These are phyloP conservation scores for Euphorbia celastroides DNA, from an alignment of 441 rosid genomes.

Conservation along the genomic window DNA sequence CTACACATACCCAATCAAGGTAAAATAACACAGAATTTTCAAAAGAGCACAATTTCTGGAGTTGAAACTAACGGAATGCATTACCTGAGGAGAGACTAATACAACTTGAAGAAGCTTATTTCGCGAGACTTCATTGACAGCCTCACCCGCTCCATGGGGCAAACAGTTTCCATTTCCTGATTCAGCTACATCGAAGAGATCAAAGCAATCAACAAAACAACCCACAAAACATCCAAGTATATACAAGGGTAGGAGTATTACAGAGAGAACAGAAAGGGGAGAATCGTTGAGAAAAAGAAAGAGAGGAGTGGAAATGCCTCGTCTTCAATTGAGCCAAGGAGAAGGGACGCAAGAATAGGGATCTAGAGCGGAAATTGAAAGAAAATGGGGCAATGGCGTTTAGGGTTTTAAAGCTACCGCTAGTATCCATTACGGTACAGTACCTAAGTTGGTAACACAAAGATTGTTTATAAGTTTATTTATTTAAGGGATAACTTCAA, in stretches of 20 bases:
- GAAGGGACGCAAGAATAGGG: slow-evolving; percentile 27
- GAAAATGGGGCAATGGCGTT: slow-evolving; percentile 29
- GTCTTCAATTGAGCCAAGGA: slow-evolving; percentile 27
- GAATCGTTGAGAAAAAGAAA: slow-evolving; percentile 26
- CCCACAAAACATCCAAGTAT: not conserved
- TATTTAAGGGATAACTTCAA: no score
- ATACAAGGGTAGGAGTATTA: slow-evolving; percentile 14
- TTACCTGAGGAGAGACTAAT: slow-evolving; percentile 88
- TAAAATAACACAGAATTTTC: not conserved
- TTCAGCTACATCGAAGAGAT: slow-evolving; percentile 33
- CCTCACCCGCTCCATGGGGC: slow-evolving; percentile 46
- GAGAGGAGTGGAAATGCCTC: slow-evolving; percentile 22
- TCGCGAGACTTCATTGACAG: slow-evolving; percentile 33
- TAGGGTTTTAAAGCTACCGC: slow-evolving; percentile 32
- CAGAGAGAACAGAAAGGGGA: slow-evolving; percentile 35
- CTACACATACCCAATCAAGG: not conserved
- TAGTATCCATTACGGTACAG: slow-evolving; percentile 21
- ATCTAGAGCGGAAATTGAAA: slow-evolving; percentile 28
- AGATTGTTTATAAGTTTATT: no score
- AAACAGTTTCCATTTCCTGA: slow-evolving; percentile 35
- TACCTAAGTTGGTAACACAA: no score
- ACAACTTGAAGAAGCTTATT: slow-evolving; percentile 80
- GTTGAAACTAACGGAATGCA: not conserved
- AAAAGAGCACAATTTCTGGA: not conserved
- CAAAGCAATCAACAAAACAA: slow-evolving; percentile 6